Conservation (phyloP, 2,329 filamentous ascomycete genomes). For the Raffaelea deltoideospora region DNA sequence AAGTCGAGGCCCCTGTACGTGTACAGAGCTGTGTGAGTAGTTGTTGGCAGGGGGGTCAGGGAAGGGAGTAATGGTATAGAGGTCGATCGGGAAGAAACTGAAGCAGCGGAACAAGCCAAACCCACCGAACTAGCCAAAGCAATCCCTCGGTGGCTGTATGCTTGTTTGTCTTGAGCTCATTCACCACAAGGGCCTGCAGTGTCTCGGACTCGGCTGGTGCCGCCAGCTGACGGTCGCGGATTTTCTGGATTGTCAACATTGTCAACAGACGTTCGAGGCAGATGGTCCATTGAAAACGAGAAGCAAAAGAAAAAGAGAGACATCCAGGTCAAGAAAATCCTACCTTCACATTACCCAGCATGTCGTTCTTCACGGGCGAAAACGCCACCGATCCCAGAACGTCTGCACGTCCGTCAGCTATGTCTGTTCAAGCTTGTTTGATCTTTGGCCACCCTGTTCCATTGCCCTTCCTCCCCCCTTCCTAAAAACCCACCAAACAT, state of each 20-base stretch:
- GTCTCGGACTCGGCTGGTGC: constrained; percentile 67
- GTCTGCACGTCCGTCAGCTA: constrained; percentile 27
- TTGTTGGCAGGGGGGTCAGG: neutral
- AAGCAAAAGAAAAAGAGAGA: neutral
- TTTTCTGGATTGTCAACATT: constrained; percentile 52
- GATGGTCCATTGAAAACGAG: too few species aligned
- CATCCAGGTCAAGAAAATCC: constrained; percentile 5
- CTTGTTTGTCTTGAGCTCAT: constrained; percentile 82
- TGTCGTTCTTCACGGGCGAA: constrained; percentile 78
- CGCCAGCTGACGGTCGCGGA: constrained; percentile 66
- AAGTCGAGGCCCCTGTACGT: constrained; percentile 78
- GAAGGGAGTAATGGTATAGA: neutral
- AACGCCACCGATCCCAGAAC: constrained; percentile 61
- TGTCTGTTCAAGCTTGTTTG: neutral
- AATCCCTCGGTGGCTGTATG: constrained; percentile 80
- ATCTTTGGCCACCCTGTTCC: too few species aligned
- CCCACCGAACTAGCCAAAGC: constrained; percentile 77
- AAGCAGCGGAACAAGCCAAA: too few species aligned
- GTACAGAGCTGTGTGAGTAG: too few species aligned
- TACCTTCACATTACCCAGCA: constrained; percentile 84
- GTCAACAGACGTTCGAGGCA: too few species aligned
- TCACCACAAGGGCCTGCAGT: constrained; percentile 69
- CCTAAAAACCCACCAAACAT: constrained; percentile 74
- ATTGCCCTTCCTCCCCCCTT: neutral
- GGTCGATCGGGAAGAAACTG: too few species aligned